A percentile compares a stretch with the other conserved stretches of the same genome.
phyloP scores from a whole-genome alignment of 768 basidiomycete species.

The Suillus bovinus region DNA sequence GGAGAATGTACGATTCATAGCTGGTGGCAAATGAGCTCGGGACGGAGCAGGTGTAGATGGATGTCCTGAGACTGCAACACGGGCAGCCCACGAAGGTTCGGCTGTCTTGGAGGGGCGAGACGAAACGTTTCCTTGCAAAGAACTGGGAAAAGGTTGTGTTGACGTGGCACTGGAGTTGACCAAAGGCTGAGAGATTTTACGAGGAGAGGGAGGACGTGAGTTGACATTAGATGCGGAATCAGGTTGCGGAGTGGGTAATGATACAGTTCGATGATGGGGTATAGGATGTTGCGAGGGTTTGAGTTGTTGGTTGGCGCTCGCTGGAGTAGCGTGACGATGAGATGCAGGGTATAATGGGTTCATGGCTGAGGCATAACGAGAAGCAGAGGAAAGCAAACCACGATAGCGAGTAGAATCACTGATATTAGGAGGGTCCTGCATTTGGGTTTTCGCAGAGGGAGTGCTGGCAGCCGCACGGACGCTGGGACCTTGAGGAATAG shows the following conservation, averaged over 20 bases:
- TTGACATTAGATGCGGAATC: slow-evolving; percentile 13
- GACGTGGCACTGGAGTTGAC: slow-evolving; percentile 22
- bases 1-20: slow-evolving; percentile 38
- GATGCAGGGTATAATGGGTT: slow-evolving; percentile 25
- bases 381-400: slow-evolving; percentile 17
- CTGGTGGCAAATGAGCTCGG: slow-evolving; percentile 24
- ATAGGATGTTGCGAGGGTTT: slow-evolving; percentile 23
- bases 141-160: slow-evolving; percentile 30
- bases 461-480: slow-evolving; percentile 14
- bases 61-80: slow-evolving; percentile 33
- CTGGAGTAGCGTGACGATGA: slow-evolving; percentile 23
- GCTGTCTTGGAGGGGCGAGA: neutral
- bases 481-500: slow-evolving; percentile 18
- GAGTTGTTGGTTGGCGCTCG: slow-evolving; percentile 18
- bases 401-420: slow-evolving; percentile 26
- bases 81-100: slow-evolving; percentile 18
- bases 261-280: slow-evolving; percentile 38
- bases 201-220: slow-evolving; percentile 28
- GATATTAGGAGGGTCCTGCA: slow-evolving; percentile 21
- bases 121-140: slow-evolving; percentile 9
- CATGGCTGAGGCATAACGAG: slow-evolving; percentile 22
- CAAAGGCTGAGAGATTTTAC: slow-evolving; percentile 30
- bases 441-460: slow-evolving; percentile 17
- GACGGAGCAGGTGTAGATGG: slow-evolving; percentile 32
- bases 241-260: slow-evolving; percentile 31